Base-by-base conservation (phyloP, 2,329 filamentous ascomycete genomes). In the Metarhizium anisopliae region DNA sequence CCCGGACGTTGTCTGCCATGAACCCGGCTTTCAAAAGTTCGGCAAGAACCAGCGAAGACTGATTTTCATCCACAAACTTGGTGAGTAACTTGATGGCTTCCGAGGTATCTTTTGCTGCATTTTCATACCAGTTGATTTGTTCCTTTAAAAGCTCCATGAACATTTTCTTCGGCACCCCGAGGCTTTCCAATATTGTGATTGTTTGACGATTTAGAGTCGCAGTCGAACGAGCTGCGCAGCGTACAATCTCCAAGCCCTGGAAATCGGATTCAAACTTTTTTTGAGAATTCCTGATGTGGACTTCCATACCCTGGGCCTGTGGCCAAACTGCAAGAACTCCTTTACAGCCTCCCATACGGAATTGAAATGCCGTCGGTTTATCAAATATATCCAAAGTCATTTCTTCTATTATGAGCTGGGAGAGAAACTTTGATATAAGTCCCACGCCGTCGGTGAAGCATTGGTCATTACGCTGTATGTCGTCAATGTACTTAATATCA, bases 391-490 rank as follows among this genome's bases (percentile, higher is more conserved):
- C 72, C 35, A 91, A 67, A 0, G 79, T 79, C 58, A 95, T 81
- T 60, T 94, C 87, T 14, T 81, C 74, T 8, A 85, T 81, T 49
- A 95, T 83, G 71, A 94, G 82, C 32, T 83, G 75, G 0, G 91
- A 89, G 25, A 96, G 74, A 57, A 89, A 85, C 0, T 71, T 72
- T 0, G 93, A 96, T n/a, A 99, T 90, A 66, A 90, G 95, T 1
- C 94, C 94, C 3, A 97, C 89, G 0, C 94, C 94, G 64, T 99
- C 94, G 0, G 89, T 94, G 67, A 97, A 99, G 58, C 77, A 87
- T 64, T 83, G 85, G 0, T 76, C 81, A 50, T 88, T 84, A 2
- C 79, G 77, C 57, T 84, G 75, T 20, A 97, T 80, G 60, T 97
- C 94, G 0, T 77, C 70, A 36, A 93, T 89, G 4, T 75, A 82